phyloP scores from a whole-genome alignment of 371 early-diverging fungal species.

The Blastocladiella emersonii region DNA sequence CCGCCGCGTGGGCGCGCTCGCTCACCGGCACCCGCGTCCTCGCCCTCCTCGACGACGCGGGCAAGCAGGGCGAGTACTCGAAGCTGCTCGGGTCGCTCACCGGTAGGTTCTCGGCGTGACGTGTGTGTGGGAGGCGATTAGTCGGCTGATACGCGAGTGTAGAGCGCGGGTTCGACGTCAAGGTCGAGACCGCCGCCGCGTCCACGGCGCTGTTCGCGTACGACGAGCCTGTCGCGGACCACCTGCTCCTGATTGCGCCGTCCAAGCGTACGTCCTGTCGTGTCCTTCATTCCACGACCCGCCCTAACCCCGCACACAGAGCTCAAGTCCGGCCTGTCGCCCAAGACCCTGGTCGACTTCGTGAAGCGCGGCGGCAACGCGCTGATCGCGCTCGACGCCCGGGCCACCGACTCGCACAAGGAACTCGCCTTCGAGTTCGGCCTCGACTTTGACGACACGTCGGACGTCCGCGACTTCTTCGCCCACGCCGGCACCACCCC shows the following conservation, averaged over 20 bases:
- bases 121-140: too few species aligned
- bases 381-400: slow-evolving; percentile 48
- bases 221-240: slow-evolving; percentile 24
- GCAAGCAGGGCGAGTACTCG: slow-evolving; percentile 8
- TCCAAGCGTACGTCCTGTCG: slow-evolving; percentile 40
- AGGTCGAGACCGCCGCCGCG: slow-evolving; percentile 10
- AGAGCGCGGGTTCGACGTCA: slow-evolving; percentile 17
- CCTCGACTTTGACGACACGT: slow-evolving; percentile 37
- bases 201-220: slow-evolving; percentile 21
- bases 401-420: slow-evolving; percentile 50
- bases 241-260: slow-evolving; percentile 35
- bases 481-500: slow-evolving; percentile 21
- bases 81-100: slow-evolving; percentile 13
- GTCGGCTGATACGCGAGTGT: background rate
- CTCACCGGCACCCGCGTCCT: slow-evolving; percentile 49
- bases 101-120: background rate
- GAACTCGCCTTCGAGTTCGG: slow-evolving; percentile 76
- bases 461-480: slow-evolving; percentile 20
- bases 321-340: background rate
- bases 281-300: background rate
- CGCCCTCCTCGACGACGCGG: slow-evolving; percentile 49
- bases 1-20: slow-evolving; percentile 36
- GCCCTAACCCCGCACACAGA: background rate
- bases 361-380: slow-evolving; percentile 86
- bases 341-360: slow-evolving; percentile 51